Evolutionary conservation across 192 early-diverging fungal genomes (phyloP), one percentile per base, ranked within the genome.

Genomic region (Jimgerdemannia flammicorona): DNA sequence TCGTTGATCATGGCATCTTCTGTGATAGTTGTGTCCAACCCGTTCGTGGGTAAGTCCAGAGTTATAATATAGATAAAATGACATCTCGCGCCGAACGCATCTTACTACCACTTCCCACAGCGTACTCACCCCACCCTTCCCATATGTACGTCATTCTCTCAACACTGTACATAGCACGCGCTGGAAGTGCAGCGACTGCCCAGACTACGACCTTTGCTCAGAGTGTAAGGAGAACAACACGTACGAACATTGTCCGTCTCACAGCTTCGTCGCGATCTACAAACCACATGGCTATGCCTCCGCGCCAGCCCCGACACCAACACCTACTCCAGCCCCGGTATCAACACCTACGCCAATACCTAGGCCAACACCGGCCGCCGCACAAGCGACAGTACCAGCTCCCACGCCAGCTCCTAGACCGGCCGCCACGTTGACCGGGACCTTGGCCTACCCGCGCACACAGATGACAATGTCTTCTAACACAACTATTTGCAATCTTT

Each of bases 171-270:
- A 29, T 1, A 59, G 49, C 3, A 70, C 83, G 20, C 81, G 86
- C 44, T 88, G 86, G 86, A 80, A 84, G 70, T 92, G 91, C 73
- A 66, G 78, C 66, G 75, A 80, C 64, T 92, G 90, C 75, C 43
- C 65, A 40, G 80, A 87, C 49, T 90, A 85, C 74, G 88, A 92
- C 74, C 73, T 86, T 39, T 85, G 84, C 64, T 79, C 82, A 71
- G 70, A 20, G 8, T 87, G 87, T 43, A 68, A 80, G 41, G 49
- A 40, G 8, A 49, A 73, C 79, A 44, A 67, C 71, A 44, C 65
- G 66, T 79, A 83, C 63, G 20, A 66, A 44, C 74, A 71, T 54
- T 43, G 59, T 17, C 43, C 40, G 42, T 10, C 17, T 4, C 84
- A 85, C 63, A 41, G 59, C 3, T 85, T 85, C 77, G 54, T 41